Base-by-base conservation (phyloP, 225 moss, liverwort and hornwort species). In the Straminergon stramineum region DNA sequence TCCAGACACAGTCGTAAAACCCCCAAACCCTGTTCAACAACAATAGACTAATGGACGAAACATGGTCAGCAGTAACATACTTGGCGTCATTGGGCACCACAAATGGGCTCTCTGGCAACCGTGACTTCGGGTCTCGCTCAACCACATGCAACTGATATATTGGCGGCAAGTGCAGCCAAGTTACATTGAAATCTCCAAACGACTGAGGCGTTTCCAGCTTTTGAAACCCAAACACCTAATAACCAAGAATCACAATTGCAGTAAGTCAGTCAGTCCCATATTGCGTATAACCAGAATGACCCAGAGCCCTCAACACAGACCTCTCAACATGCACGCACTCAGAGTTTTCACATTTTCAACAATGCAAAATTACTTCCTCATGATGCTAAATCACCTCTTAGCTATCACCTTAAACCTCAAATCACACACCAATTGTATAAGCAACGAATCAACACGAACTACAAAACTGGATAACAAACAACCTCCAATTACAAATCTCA, bases 51-150 rank as follows among this genome's bases (percentile, higher is more conserved):
- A 39, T 28, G 70, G 55, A 80, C 34, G 16, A 65, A n/a, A 84
- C 19, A 37, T 45, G 68, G 39, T 6, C n/a, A 30, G 77, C 23
- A 68, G 67, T n/a, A 20, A 88, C 89, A 62, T 94, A 97, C 98
- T 94, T 93, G 79, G 93, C 94, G 86, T 97, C 97, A 85, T 80
- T 83, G 30, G 94, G 91, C 73, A 94, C 92, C 61, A 93, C 95
- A 60, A 94, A 97, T 56, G 98, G 96, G 67, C 98, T 97, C 85
- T 96, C 98, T 30, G 98, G 98, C 88, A 98, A 90, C 65, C 93
- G 91, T 43, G 98, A 94, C 51, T 95, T 88, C 18, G 94, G 92
- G 71, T 96, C 92, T 76, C 96, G 93, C 93, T 96, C 93, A 67
- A 98, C 91, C 78, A 98, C 95, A 71, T 98, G 98, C 28, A 98